These are phyloP conservation scores for Pyricularia sp. DNA, from an alignment of 2,329 filamentous ascomycete species.

Conservation along the genomic window DNA sequence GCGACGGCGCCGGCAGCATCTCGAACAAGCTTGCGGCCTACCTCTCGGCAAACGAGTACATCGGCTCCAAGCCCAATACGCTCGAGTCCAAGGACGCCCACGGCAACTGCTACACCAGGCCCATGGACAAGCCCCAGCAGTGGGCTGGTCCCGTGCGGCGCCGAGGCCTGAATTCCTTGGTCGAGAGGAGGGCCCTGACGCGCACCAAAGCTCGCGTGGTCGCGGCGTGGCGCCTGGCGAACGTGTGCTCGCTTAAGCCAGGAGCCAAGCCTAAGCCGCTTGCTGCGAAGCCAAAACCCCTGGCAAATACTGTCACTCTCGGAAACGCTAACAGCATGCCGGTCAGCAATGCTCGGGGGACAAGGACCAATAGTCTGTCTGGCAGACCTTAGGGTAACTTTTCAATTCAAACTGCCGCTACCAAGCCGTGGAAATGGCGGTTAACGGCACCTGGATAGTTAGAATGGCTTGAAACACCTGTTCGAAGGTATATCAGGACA, in stretches of 20 bases:
- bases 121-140: no score
- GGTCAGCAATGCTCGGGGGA: neutral
- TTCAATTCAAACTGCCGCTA: neutral
- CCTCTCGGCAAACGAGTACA: neutral
- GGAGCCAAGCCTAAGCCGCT: no score
- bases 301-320: no score
- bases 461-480: no score
- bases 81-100: neutral
- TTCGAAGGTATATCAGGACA: no score
- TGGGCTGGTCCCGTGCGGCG: neutral
- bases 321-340: neutral
- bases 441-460: no score
- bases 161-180: neutral
- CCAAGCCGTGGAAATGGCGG: neutral
- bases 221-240: no score
- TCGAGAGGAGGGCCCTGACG: neutral
- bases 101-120: neutral
- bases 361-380: neutral
- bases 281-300: no score
- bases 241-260: no score
- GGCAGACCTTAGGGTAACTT: neutral
- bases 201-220: no score
- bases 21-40: neutral
- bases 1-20: neutral
- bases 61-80: neutral